phyloP scores from a whole-genome alignment of 108 stramenopile species.

The Epipyxis sp. region DNA sequence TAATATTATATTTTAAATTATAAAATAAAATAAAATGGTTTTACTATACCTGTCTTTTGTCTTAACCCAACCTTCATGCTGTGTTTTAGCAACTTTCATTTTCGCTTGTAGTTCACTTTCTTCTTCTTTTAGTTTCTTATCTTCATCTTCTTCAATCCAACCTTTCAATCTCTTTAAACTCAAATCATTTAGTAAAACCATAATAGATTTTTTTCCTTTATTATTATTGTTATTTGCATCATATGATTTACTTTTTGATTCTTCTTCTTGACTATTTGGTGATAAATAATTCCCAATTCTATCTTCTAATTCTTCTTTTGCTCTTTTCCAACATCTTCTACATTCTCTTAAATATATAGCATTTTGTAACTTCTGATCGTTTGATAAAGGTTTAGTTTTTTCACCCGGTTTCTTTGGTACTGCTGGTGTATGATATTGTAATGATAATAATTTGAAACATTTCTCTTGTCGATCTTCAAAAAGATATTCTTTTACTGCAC shows the following conservation, averaged over 20 bases:
- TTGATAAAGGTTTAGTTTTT: conserved; percentile 49
- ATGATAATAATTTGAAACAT: too few species aligned
- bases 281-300: conserved; percentile 43
- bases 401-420: conserved; percentile 47
- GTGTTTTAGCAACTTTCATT: background rate
- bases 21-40: background rate
- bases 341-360: conserved; percentile 40
- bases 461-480: too few species aligned
- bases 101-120: conserved; percentile 16
- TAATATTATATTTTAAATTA: too few species aligned
- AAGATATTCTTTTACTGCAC: conserved; percentile 29
- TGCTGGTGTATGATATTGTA: conserved; percentile 49
- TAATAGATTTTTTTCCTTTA: background rate
- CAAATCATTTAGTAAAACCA: background rate
- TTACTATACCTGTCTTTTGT: background rate
- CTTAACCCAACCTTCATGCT: background rate
- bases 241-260: background rate
- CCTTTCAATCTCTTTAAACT: conserved; percentile 3
- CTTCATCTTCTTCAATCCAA: conserved; percentile 50
- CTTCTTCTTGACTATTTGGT: conserved; percentile 31
- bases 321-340: conserved; percentile 40
- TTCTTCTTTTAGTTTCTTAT: conserved; percentile 37
- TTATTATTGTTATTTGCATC: background rate
- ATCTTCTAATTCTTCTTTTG: conserved; percentile 47
- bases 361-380: conserved; percentile 51